Evolutionary conservation across 2,329 filamentous ascomycete genomes (phyloP), one percentile per base, ranked within the genome.

Genomic region (Knoxdaviesia capensis): DNA sequence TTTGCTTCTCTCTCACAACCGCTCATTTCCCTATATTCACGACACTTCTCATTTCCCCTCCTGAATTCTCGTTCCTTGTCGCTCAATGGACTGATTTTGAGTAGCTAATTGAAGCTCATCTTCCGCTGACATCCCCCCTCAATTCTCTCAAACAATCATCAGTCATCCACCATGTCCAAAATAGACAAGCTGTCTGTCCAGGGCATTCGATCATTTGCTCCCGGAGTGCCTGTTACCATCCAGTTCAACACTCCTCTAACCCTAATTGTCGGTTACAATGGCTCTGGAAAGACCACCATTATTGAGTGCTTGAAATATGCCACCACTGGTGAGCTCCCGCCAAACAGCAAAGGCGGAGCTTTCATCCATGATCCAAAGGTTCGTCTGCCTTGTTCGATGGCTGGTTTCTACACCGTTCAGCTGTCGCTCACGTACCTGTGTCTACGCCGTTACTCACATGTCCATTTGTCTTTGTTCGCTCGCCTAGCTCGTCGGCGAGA

Each of bases 251-350:
- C 83, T 1, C 92, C 90, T 30, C 69, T 98, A 44, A 98, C 90
- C 8, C 71, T 98, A 47, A 98, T 98, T 50, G 92, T 98, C 45
- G 90, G 90, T 45, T 84, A 86, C 60, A 98, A 98, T 63, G 90
- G 90, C 43, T 96, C 88, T 1, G 90, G 90, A 47, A 98, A 98
- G 64, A 98, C 90, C 7, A 96, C 90, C 44, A 94, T 98, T 55
- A 98, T 98, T 60, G 90, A 98, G 60, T 93, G 86, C 57, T 80
- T 98, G 54, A 94, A 94, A 56, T 98, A 94, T 75, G 87, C 84
- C 41, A 94, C 92, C 11, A 94, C 87, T 6, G 92, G 90, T 44
- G 82, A 92, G 53, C 71, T 93, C 39, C 90, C 90, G 1, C 85
- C 90, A 32, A 94, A 94, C 64, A 87, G 79, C 63, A 81, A 78